Evolutionary conservation across 108 stramenopile species (phyloP).

Genomic region (Stephanodiscus triporus): DNA sequence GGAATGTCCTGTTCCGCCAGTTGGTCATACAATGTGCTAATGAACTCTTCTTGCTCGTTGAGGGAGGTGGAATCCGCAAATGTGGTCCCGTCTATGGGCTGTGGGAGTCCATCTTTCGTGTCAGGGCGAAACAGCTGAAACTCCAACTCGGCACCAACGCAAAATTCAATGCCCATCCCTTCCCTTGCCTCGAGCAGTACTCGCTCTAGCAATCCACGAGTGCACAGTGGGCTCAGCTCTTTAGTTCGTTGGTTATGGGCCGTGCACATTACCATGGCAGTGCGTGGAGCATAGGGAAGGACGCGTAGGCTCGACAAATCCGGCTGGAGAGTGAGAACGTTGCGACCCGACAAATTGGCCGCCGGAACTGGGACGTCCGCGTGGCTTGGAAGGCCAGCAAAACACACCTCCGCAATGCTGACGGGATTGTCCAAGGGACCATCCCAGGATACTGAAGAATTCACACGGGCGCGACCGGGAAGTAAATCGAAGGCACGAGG

Average conservation of each 20-base stretch:
- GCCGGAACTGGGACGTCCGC: conserved; percentile 56
- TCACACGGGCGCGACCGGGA: conserved; percentile 6
- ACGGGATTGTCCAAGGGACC: conserved; percentile 40
- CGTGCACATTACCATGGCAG: conserved; percentile 74
- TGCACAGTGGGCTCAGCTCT: conserved; percentile 67
- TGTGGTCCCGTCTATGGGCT: conserved; percentile 62
- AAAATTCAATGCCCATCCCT: conserved; percentile 58
- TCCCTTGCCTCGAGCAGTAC: conserved; percentile 54
- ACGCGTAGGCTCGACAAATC: conserved; percentile 64
- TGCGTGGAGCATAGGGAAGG: conserved; percentile 72
- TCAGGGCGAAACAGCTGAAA: conserved; percentile 56
- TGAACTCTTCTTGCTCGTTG: conserved; percentile 79
- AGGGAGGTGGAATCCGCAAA: conserved; percentile 68
- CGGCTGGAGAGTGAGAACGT: conserved; percentile 61
- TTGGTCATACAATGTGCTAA: conserved; percentile 65
- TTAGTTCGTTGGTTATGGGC: conserved; percentile 58
- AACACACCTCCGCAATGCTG: conserved; percentile 68
- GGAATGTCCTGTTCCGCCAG: conserved; percentile 68
- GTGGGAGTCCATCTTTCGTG: conserved; percentile 16
- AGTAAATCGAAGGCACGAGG: conserved; percentile 29
- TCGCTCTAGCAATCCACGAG: conserved; percentile 62
- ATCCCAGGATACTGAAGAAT: neutral
- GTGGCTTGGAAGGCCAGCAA: conserved; percentile 65
- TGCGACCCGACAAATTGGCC: conserved; percentile 59
- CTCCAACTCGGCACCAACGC: conserved; percentile 81